Evolutionary conservation across 768 basidiomycete genomes (phyloP).

Genomic region (Mycena metata): DNA sequence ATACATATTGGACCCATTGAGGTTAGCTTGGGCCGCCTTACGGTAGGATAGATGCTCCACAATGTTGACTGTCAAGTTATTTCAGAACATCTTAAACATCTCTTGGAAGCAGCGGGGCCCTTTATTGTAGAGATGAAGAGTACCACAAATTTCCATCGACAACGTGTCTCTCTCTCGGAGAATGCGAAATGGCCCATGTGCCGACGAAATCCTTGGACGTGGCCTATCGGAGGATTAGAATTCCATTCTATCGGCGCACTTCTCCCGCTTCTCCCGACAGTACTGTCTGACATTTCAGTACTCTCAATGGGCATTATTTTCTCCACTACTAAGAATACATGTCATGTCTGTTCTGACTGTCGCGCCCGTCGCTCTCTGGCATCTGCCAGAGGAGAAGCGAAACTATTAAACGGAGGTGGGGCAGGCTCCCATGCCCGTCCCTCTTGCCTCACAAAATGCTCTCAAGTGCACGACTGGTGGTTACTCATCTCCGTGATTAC

Average conservation of each 20-base stretch:
- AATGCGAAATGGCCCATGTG: neutral
- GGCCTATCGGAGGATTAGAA: conserved; percentile 4
- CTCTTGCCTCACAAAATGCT: conserved; percentile 5
- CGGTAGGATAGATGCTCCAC: neutral
- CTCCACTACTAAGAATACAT: neutral
- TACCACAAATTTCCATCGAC: conserved; percentile 10
- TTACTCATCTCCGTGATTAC: conserved; percentile 5
- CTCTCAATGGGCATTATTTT: conserved; percentile 1
- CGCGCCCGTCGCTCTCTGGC: conserved; percentile 11
- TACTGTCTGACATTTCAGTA: conserved; percentile 8
- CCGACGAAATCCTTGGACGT: conserved; percentile 2
- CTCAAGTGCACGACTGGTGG: conserved; percentile 5
- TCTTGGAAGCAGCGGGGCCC: conserved; percentile 10
- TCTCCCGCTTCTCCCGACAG: conserved; percentile 16
- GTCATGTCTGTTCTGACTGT: conserved; percentile 14
- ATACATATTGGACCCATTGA: conserved; percentile 11
- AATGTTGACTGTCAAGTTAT: conserved; percentile 6
- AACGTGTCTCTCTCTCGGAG: conserved; percentile 4
- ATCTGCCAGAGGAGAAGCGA: conserved; percentile 11
- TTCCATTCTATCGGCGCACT: conserved; percentile 6
- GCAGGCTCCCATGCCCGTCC: conserved; percentile 3
- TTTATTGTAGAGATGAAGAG: conserved; percentile 8
- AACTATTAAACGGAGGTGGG: conserved; percentile 3
- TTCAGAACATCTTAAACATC: conserved; percentile 2
- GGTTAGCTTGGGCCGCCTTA: conserved; percentile 13